A percentile compares a stretch with the other conserved stretches of the same genome.
These are phyloP conservation scores for Cryptosporidium sp. DNA, from an alignment of 169 alveolate species.

Conservation along the genomic window DNA sequence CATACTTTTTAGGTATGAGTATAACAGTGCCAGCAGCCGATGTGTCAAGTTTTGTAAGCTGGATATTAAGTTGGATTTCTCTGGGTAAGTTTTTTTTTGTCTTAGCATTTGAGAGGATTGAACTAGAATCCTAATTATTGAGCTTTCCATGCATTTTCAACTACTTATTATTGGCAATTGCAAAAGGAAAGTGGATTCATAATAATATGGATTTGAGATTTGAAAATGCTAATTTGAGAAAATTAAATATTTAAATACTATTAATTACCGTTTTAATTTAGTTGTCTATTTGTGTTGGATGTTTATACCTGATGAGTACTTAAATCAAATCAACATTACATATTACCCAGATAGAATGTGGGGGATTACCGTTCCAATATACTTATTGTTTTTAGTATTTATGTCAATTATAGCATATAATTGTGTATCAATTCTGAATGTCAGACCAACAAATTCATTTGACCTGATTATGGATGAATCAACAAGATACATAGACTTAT, in stretches of 20 bases:
- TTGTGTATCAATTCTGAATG: conserved; percentile 17
- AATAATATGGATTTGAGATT: not conserved
- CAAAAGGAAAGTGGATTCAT: not conserved
- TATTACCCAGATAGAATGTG: conserved; percentile 74
- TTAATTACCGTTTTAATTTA: not conserved
- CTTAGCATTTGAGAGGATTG: not conserved
- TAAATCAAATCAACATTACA: conserved; percentile 36
- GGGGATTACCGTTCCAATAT: conserved; percentile 67
- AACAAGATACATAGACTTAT: conserved; percentile 40
- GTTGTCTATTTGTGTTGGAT: conserved; percentile 56
- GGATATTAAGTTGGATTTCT: conserved; percentile 73
- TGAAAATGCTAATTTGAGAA: not conserved
- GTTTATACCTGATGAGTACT: conserved; percentile 65
- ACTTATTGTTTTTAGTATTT: conserved; percentile 19
- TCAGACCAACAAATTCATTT: conserved; percentile 41
- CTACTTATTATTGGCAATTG: not conserved
- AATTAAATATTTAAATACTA: not conserved
- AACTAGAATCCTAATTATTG: not conserved
- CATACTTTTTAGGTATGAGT: conserved; percentile 6
- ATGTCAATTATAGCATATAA: conserved; percentile 43
- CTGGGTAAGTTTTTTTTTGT: conserved; percentile 20
- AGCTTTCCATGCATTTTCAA: not conserved
- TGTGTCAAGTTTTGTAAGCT: conserved; percentile 63
- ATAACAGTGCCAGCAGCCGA: conserved; percentile 56
- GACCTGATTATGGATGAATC: conserved; percentile 68